phyloP scores from a whole-genome alignment of 208 protist genomes.

The Leishmania gerbilli region DNA sequence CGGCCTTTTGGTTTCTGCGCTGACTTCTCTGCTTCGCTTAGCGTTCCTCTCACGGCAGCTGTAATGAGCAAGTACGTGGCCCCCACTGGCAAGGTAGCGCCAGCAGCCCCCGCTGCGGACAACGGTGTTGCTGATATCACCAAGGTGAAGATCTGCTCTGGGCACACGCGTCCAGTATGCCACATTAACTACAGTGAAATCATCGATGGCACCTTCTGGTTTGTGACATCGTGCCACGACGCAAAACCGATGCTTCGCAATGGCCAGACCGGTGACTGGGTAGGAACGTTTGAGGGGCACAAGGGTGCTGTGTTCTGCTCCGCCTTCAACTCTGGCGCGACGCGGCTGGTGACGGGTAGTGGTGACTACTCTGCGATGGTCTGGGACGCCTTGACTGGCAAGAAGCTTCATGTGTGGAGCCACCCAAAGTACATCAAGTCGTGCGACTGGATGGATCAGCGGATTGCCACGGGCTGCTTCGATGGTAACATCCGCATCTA shows the following conservation, averaged over 20 bases:
- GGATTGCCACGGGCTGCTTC: conserved; percentile 88
- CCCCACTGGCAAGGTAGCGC: conserved; percentile 49
- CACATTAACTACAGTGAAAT: conserved; percentile 94
- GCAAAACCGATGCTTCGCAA: conserved; percentile 94
- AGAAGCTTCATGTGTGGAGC: conserved; percentile 87
- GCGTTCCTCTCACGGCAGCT: not conserved
- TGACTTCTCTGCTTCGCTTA: conserved; percentile 5
- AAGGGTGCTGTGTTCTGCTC: conserved; percentile 95
- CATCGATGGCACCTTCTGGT: conserved; percentile 91
- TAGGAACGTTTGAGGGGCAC: conserved; percentile 96
- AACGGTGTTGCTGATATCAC: conserved; percentile 43
- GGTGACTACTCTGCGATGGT: conserved; percentile 95
- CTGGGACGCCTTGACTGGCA: conserved; percentile 92
- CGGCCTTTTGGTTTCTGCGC: not conserved
- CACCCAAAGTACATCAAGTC: conserved; percentile 96
- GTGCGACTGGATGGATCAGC: conserved; percentile 89
- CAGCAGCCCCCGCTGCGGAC: conserved; percentile 28
- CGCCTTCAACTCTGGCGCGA: conserved; percentile 85
- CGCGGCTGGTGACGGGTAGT: conserved; percentile 89
- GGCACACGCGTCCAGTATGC: conserved; percentile 89
- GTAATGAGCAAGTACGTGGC: conserved; percentile 74
- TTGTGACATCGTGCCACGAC: conserved; percentile 92
- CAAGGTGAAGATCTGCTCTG: conserved; percentile 92
- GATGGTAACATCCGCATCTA: conserved; percentile 93
- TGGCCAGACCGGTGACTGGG: conserved; percentile 95